Base-by-base conservation (phyloP, 208 protist genomes). In the Leishmania major region DNA sequence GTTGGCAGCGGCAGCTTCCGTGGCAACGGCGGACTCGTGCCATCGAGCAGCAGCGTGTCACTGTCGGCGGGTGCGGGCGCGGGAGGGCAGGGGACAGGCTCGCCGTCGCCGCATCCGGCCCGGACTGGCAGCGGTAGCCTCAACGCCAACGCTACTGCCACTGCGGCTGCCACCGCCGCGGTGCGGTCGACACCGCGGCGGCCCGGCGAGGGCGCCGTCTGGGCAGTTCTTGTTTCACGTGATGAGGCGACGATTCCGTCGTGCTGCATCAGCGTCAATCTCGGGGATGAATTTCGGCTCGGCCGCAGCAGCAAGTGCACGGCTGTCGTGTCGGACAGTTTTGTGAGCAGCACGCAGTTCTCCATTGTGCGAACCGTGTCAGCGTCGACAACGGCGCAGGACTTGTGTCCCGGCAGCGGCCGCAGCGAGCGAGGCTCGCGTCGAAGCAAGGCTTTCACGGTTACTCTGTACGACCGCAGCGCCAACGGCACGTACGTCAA, bases 401-500 rank as follows among this genome's bases (percentile, higher is more conserved):
- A 84, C 40, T 13, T 59, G 57, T 80, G 73, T 5, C 84, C 78
- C 43, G 55, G 81, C 80, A 80, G 80, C 60, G 79, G 83, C 64
- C 71, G 67, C 81, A 71, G 79, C 8, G 79, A 87, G 22, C 78
- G 79, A 13, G 60, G 67, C 6, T 45, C 79, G 25, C 83, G 75
- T 31, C 79, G 84, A 43, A 75, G 45, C 77, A 84, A 81, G 40
- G 6, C 75, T 31, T 89, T 87, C 66, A 83, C 85, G 17, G 82
- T 94, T 13, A 89, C 80, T 25, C 82, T 98, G 13, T 78, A 87
- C 59, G 95, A 98, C 83, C 79, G 83, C 70, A 98, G 95, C 77
- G 91, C 87, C 31, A 96, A 98, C 86, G 95, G 95, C 45, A 98
- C 95, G 37, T 96, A 94, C 77, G 95, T 98, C 15, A 97, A 98